These are phyloP conservation scores for Melanomma pulvis-pyrius DNA, from an alignment of 495 filamentous ascomycete genomes.

Conservation along the genomic window DNA sequence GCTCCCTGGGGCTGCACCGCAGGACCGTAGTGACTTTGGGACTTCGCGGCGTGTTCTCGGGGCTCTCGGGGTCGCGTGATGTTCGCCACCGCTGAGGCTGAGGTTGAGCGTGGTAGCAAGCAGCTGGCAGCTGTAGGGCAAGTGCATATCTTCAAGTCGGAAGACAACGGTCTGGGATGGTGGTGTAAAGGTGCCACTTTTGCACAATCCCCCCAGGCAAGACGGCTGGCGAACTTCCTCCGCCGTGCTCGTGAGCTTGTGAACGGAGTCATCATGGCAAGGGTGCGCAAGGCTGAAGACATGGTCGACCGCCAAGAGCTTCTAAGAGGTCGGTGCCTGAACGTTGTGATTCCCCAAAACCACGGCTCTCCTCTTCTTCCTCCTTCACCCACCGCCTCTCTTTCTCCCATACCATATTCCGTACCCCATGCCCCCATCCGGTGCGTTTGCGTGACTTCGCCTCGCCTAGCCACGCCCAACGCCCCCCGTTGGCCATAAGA, in stretches of 20 bases:
- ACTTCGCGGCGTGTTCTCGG: not conserved
- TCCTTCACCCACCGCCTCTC: not conserved
- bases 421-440: not conserved
- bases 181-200: not conserved
- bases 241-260: not conserved
- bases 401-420: not conserved
- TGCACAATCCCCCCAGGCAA: not conserved
- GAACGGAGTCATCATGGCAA: not conserved
- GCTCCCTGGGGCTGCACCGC: too few species aligned
- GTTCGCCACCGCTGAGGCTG: not conserved
- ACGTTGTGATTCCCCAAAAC: conserved; percentile 15
- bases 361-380: not conserved
- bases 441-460: not conserved
- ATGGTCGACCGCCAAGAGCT: conserved; percentile 4
- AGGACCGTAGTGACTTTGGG: not conserved
- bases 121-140: too few species aligned
- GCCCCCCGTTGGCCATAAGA: not conserved
- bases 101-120: too few species aligned
- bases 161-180: too few species aligned
- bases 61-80: not conserved
- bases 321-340: conserved; percentile 7
- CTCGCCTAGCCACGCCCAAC: not conserved
- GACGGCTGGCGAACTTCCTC: not conserved
- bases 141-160: too few species aligned
- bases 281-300: conserved; percentile 5